Base-by-base conservation (phyloP, 2,329 filamentous ascomycete species). In the Chrysosphaeria jannelii region DNA sequence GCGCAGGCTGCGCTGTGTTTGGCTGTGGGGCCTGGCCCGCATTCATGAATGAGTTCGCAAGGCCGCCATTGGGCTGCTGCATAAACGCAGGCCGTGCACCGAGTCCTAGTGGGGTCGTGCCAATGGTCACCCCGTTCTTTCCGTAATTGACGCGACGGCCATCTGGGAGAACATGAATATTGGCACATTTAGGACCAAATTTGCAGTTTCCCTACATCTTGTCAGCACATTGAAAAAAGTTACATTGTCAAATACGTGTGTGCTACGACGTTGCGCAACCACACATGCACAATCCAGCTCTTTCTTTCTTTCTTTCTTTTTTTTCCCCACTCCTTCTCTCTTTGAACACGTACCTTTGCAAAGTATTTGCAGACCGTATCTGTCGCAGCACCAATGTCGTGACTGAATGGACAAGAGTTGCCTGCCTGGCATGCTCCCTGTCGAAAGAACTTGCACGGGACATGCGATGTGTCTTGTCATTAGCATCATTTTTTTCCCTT, bases 171-270 rank as follows among this genome's bases (percentile, higher is more conserved):
- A 93, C 71, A 45, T 97, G 85, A 33, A 88, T 75, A 39, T 93
- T 75, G 39, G 81, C 81, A 53, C 85, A 97, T 47, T 93, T 93
- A 31, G 76, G 72, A 30, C 85, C 85, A 43, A 93, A 97, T 45
- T 93, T 93, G 64, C 85, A 97, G 47, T 91, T 91, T 34, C 85
- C 85, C n/a, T n/a, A n/a, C n/a, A n/a, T n/a, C n/a, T n/a, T n/a
- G n/a, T n/a, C n/a, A n/a, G n/a, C n/a, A n/a, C n/a, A n/a, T n/a
- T n/a, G n/a, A n/a, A n/a, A n/a, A n/a, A n/a, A n/a, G n/a, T n/a
- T n/a, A n/a, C n/a, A n/a, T n/a, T n/a, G n/a, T n/a, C n/a, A n/a
- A n/a, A n/a, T n/a, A n/a, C n/a, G n/a, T n/a, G n/a, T n/a, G n/a
- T n/a, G n/a, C n/a, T n/a, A n/a, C n/a, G n/a, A n/a, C n/a, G n/a